Evolutionary conservation across 805 yeast genomes (phyloP).

Genomic region (Zygotorulaspora florentina): DNA sequence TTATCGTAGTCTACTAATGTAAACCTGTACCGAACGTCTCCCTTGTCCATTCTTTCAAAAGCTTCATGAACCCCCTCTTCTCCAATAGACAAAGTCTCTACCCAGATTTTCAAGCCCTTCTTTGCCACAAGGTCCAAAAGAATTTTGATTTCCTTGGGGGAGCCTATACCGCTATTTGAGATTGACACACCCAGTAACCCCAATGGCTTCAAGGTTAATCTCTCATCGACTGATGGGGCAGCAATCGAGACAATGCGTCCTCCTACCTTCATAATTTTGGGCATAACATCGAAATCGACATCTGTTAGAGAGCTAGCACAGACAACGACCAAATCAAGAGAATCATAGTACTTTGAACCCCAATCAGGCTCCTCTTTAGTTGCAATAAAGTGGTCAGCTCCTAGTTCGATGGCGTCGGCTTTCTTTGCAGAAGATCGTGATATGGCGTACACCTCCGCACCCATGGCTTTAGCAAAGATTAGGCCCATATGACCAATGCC

Average conservation of each 20-base stretch:
- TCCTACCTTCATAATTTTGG: slow-evolving; percentile 28
- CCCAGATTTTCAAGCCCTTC: slow-evolving; percentile 46
- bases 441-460: slow-evolving; percentile 55
- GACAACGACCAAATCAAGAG: slow-evolving; percentile 45
- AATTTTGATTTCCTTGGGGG: slow-evolving; percentile 42
- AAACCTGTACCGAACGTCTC: slow-evolving; percentile 53
- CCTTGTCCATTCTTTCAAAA: slow-evolving; percentile 44
- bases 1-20: slow-evolving; percentile 49
- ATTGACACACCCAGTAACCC: slow-evolving; percentile 12
- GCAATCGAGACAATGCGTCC: slow-evolving; percentile 36
- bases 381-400: slow-evolving; percentile 53
- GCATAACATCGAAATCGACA: slow-evolving; percentile 37
- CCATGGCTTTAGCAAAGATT: slow-evolving; percentile 54
- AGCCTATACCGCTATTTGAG: slow-evolving; percentile 37
- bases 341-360: slow-evolving; percentile 32
- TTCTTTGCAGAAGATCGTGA: slow-evolving; percentile 49
- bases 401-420: slow-evolving; percentile 46
- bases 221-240: slow-evolving; percentile 20
- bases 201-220: slow-evolving; percentile 13
- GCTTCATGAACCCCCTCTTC: slow-evolving; percentile 43
- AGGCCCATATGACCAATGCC: slow-evolving; percentile 56
- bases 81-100: slow-evolving; percentile 47
- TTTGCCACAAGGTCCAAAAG: slow-evolving; percentile 48
- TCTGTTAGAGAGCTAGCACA: slow-evolving; percentile 44
- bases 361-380: slow-evolving; percentile 47